phyloP scores from a whole-genome alignment of 1,284 basidiomycete genomes.

The Inonotus obliquus region DNA sequence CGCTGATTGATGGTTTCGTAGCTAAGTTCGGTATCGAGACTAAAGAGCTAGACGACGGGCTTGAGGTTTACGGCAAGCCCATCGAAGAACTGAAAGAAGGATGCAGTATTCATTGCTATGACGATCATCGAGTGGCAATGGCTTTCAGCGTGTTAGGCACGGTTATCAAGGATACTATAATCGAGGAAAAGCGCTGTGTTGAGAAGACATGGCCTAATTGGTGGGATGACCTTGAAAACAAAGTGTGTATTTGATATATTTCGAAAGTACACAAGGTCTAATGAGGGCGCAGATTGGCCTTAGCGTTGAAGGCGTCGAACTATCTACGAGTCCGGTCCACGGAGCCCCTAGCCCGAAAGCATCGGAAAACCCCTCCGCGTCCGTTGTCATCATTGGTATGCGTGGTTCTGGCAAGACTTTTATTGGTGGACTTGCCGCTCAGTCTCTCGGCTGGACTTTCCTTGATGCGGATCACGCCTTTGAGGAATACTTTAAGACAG shows the following conservation, averaged over 20 bases:
- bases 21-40: slow-evolving; percentile 95
- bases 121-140: slow-evolving; percentile 99
- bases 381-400: slow-evolving; percentile 92
- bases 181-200: slow-evolving; percentile 97
- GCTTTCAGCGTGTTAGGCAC: slow-evolving; percentile 89
- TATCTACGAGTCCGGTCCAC: slow-evolving; percentile 36
- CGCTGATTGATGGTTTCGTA: slow-evolving; percentile 29
- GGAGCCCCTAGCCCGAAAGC: slow-evolving; percentile 32
- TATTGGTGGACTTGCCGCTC: slow-evolving; percentile 78
- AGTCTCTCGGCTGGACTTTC: slow-evolving; percentile 71
- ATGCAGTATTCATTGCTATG: slow-evolving; percentile 89
- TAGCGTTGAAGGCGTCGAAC: slow-evolving; percentile 79
- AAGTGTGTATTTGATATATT: slow-evolving; percentile 44
- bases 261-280: slow-evolving; percentile 7
- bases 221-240: slow-evolving; percentile 98
- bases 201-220: slow-evolving; percentile 99
- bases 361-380: slow-evolving; percentile 48
- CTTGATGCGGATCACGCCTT: slow-evolving; percentile 89
- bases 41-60: slow-evolving; percentile 89
- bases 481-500: slow-evolving; percentile 56
- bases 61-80: slow-evolving; percentile 83
- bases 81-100: slow-evolving; percentile 58
- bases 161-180: slow-evolving; percentile 68
- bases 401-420: slow-evolving; percentile 95
- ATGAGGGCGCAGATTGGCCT: slow-evolving; percentile 72